Conservation (phyloP, 1,284 basidiomycete species). For the Naganishia sp. region DNA sequence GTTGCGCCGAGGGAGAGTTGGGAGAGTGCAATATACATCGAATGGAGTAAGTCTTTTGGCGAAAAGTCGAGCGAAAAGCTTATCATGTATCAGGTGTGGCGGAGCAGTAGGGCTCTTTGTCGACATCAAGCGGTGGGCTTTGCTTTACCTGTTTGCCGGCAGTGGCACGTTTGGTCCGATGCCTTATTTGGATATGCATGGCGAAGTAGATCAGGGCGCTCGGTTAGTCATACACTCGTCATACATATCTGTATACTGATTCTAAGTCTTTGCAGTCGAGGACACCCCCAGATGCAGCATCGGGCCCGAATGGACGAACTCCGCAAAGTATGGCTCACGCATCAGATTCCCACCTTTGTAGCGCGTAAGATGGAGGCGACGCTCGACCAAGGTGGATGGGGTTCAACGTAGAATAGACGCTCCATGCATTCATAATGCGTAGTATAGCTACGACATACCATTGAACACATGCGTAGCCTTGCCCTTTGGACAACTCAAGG, state of each 20-base stretch:
- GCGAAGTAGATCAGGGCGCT: conserved; percentile 90
- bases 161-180: conserved; percentile 85
- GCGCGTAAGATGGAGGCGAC: conserved; percentile 84
- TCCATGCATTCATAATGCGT: no score
- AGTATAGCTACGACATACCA: no score
- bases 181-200: conserved; percentile 92
- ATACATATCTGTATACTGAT: conserved; percentile 19
- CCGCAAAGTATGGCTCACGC: conserved; percentile 79
- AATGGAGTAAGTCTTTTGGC: conserved; percentile 68
- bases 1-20: conserved; percentile 75
- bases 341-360: conserved; percentile 85
- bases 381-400: conserved; percentile 92
- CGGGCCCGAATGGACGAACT: conserved; percentile 87
- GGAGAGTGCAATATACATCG: conserved; percentile 94
- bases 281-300: conserved; percentile 85
- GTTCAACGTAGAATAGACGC: conserved; percentile 56
- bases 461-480: no score
- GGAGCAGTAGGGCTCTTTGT: conserved; percentile 87
- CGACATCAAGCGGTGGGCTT: conserved; percentile 85
- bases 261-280: conserved; percentile 61
- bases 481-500: no score
- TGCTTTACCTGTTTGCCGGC: conserved; percentile 86
- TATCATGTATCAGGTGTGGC: conserved; percentile 67
- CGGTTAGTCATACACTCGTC: conserved; percentile 61
- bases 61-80: conserved; percentile 24